Evolutionary conservation across 805 yeast species (phyloP).

Genomic region (Danielia oregonensis): DNA sequence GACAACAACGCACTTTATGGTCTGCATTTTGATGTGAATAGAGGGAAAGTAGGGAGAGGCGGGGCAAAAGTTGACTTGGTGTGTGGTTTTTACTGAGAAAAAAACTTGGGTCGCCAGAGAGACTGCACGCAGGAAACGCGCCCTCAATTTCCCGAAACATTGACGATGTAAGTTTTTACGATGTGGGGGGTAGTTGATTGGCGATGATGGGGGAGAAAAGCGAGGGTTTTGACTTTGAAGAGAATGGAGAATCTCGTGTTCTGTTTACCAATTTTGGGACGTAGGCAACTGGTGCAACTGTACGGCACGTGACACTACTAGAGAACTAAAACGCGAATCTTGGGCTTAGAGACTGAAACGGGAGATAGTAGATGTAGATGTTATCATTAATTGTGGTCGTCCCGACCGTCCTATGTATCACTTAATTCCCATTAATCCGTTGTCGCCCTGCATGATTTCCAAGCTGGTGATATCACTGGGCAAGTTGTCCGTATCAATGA

Average conservation of each 20-base stretch:
- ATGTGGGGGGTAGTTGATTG: neutral
- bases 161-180: neutral
- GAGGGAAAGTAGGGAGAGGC: neutral
- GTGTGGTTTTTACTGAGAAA: neutral
- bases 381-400: too few relatives aligned
- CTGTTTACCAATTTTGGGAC: too few relatives aligned
- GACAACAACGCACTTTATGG: conserved; percentile 93
- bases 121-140: too few relatives aligned
- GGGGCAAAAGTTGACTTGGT: neutral
- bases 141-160: conserved; percentile 2
- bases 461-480: conserved; percentile 54
- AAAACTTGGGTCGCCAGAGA: neutral
- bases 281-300: too few relatives aligned
- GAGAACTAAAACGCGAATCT: too few relatives aligned
- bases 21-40: conserved; percentile 36
- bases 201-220: too few relatives aligned
- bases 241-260: too few relatives aligned
- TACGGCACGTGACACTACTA: too few relatives aligned
- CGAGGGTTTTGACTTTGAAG: too few relatives aligned
- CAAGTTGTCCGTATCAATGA: conserved; percentile 51
- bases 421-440: conserved; percentile 35
- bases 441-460: conserved; percentile 50
- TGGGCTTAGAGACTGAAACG: too few relatives aligned
- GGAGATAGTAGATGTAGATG: too few relatives aligned
- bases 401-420: conserved; percentile 7